phyloP scores from a whole-genome alignment of 148 eudicot genomes.

The Vaccinium vitisidaea region DNA sequence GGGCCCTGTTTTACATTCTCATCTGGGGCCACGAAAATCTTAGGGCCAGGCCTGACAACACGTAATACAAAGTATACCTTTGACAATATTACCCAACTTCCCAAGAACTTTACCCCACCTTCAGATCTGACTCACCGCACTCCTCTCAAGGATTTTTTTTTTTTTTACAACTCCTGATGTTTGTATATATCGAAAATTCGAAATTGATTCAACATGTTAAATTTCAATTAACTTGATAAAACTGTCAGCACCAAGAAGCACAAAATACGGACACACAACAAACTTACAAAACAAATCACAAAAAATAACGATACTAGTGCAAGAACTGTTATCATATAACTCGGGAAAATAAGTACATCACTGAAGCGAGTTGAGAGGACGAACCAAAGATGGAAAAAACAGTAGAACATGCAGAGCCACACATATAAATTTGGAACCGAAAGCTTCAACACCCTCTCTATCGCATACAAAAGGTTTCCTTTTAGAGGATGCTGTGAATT shows the following conservation, averaged over 20 bases:
- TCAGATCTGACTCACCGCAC: too few relatives aligned
- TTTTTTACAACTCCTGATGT: not conserved
- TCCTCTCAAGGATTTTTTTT: too few relatives aligned
- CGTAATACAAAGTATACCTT: not conserved
- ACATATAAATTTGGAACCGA: constrained; percentile 95
- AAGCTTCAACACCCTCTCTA: constrained; percentile 95
- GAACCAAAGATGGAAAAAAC: constrained; percentile 96
- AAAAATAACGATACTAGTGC: not conserved
- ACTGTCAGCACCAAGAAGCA: not conserved
- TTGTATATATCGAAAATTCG: not conserved
- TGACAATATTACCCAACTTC: not conserved
- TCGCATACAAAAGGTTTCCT: constrained; percentile 83
- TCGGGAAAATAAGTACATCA: not conserved
- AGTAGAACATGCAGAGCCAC: constrained; percentile 99
- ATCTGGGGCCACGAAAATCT: too few relatives aligned
- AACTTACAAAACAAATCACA: not conserved
- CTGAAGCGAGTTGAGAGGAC: constrained; percentile 23
- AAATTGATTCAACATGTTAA: not conserved
- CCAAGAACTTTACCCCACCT: not conserved
- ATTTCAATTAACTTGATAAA: not conserved
- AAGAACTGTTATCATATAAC: not conserved
- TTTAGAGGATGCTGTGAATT: constrained; percentile 94
- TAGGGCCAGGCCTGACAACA: too few relatives aligned
- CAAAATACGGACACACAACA: not conserved
- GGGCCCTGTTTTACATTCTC: too few relatives aligned